Base-by-base conservation (phyloP, 345 rosid species). In the Salix viminalis region DNA sequence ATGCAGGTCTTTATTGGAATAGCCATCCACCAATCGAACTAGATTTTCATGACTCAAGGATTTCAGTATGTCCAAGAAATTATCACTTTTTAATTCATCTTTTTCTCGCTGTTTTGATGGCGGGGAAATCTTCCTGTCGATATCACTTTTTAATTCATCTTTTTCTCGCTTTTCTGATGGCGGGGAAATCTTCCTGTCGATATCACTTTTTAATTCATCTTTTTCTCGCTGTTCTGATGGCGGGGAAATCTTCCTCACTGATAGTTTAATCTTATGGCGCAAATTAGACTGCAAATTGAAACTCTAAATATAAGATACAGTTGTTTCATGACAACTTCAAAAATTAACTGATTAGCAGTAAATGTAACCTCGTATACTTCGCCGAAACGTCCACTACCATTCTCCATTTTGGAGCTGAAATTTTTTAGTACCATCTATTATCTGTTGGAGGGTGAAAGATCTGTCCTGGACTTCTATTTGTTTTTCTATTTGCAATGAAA, bases 361-460 rank as follows among this genome's bases (percentile, higher is more conserved):
- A 68, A 41, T 41, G 11, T 68, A 21, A 71, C 75, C 75, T 54
- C 10, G 23, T 71, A 71, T 7, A 54, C 75, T 56, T 32, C 23
- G 30, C 75, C 65, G 23, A 71, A 56, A 36, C 28, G 46, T n/a
- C 44, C 54, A 18, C 19, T 26, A 24, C 82, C 72, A 16, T 75
- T 70, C 60, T 64, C 18, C 6, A 19, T 70, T 19, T 39, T 39
- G 14, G 75, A 39, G 72, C 73, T 71, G 23, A 82, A 82, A 18
- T 82, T 82, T 82, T 70, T 44, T 42, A 34, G 84, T 82, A 15
- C 46, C 79, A 23, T 34, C 70, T 21, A 74, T 71, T 24, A 82
- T 26, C 42, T 73, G 54, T 52, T 77, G 66, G 21, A 77, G 37
- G 5, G 75, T 64, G 65, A 34, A 34, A 34, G 44, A 7, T 21